Evolutionary conservation across 176 grass and related monocot genomes (phyloP).

Genomic region (Bromus sterilis): DNA sequence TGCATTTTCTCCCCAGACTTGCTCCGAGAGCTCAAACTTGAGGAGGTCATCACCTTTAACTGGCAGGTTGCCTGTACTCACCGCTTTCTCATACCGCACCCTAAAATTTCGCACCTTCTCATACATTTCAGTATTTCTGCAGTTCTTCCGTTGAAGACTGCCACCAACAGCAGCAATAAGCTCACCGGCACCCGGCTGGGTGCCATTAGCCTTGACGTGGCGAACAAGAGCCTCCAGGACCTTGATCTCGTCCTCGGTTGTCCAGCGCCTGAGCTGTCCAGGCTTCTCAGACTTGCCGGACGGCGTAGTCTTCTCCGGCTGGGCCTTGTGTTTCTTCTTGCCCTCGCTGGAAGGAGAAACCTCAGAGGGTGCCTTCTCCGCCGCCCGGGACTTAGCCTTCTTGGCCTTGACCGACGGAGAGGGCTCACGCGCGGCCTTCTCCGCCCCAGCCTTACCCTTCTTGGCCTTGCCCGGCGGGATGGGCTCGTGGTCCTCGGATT

Average conservation of each 20-base stretch:
- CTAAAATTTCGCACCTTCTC: constrained; percentile 15
- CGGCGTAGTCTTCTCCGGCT: background rate
- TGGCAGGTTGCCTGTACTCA: background rate
- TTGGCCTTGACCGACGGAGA: background rate
- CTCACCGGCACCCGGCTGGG: background rate
- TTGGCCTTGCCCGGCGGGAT: too few relatives aligned
- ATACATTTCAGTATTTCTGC: background rate
- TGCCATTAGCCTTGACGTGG: constrained; percentile 1
- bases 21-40: constrained; percentile 16
- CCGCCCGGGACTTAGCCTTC: background rate
- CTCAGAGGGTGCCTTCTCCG: background rate
- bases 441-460: too few relatives aligned
- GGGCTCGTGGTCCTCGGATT: too few relatives aligned
- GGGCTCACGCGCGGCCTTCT: background rate
- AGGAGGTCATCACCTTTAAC: background rate
- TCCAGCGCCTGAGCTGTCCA: background rate
- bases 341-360: background rate
- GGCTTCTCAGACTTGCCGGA: constrained; percentile 5
- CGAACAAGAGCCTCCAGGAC: constrained; percentile 1
- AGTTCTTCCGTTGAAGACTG: constrained; percentile 2
- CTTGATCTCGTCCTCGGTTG: constrained; percentile 7
- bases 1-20: constrained; percentile 26
- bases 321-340: background rate
- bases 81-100: background rate
- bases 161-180: constrained; percentile 5